Evolutionary conservation across 2,329 filamentous ascomycete genomes (phyloP).

Genomic region (Cercospora zeae-maydis): DNA sequence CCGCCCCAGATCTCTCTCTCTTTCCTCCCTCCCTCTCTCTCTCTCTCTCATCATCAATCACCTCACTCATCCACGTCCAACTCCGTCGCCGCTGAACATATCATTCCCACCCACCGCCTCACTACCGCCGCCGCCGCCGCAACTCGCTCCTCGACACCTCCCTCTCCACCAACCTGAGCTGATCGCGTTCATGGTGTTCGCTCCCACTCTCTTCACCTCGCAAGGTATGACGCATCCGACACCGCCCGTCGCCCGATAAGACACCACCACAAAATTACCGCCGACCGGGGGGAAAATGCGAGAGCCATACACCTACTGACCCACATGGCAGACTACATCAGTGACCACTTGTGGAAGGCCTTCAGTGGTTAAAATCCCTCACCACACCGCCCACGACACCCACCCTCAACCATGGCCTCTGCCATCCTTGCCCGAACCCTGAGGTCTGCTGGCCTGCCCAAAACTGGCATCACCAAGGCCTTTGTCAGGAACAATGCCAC

Average conservation of each 20-base stretch:
- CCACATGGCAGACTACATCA: conserved; percentile 53
- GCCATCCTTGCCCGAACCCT: conserved; percentile 56
- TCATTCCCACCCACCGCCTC: background rate
- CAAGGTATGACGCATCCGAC: conserved; percentile 43
- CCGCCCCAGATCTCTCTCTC: background rate
- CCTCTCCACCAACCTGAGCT: background rate
- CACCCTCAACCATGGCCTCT: conserved; percentile 33
- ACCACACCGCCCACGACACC: conserved; percentile 22
- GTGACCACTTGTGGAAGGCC: conserved; percentile 68
- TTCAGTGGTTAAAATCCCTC: conserved; percentile 55
- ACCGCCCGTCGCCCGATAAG: background rate
- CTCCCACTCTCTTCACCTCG: conserved; percentile 51
- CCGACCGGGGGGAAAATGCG: background rate
- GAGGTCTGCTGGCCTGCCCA: conserved; percentile 45
- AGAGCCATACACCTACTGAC: conserved; percentile 6
- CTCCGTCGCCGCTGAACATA: background rate
- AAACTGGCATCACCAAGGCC: conserved; percentile 43
- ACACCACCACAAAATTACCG: background rate
- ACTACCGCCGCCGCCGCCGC: background rate
- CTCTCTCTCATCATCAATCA: no score
- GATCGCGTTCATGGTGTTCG: conserved; percentile 44
- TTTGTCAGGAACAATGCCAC: conserved; percentile 57
- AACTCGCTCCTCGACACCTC: background rate
- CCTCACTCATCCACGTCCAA: no score
- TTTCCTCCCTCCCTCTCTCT: background rate